phyloP scores from a whole-genome alignment of 306 rosid genomes.

The Astragalus membranaceus region DNA sequence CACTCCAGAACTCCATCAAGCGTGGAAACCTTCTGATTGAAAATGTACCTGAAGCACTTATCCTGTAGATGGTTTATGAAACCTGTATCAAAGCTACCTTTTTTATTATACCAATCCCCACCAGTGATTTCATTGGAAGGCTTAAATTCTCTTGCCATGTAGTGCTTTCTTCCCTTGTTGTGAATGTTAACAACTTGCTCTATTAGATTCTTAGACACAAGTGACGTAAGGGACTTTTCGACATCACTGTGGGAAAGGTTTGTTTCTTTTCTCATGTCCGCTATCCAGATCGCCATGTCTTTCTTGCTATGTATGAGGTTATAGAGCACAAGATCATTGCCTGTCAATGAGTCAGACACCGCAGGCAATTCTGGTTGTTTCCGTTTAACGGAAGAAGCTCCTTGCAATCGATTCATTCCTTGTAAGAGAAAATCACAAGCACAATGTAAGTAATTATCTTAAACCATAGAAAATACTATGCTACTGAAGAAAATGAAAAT shows the following conservation, averaged over 20 bases:
- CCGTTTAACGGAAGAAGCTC: constrained; percentile 40
- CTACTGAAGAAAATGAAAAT: too few species aligned
- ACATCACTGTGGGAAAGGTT: constrained; percentile 35
- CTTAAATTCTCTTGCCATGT: constrained; percentile 60
- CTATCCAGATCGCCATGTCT: constrained; percentile 57
- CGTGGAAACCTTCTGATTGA: constrained; percentile 40
- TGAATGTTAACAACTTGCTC: constrained; percentile 61
- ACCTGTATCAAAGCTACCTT: constrained; percentile 43
- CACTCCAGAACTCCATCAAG: constrained; percentile 39
- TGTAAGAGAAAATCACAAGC: neutral
- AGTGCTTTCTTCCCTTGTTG: constrained; percentile 63
- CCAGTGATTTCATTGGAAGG: constrained; percentile 68
- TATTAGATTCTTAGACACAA: constrained; percentile 46
- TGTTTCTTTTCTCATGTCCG: constrained; percentile 51
- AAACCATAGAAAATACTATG: too few species aligned
- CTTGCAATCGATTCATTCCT: constrained; percentile 47
- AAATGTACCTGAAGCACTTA: constrained; percentile 30
- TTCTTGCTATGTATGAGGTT: constrained; percentile 44
- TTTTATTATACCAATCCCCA: constrained; percentile 53
- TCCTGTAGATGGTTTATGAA: constrained; percentile 38
- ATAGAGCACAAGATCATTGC: constrained; percentile 34
- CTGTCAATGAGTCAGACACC: constrained; percentile 27
- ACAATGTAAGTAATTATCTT: too few species aligned
- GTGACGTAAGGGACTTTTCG: constrained; percentile 42
- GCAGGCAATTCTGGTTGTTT: constrained; percentile 35